These are phyloP conservation scores for Serendipita sp. DNA, from an alignment of 768 basidiomycete species.

Conservation along the genomic window DNA sequence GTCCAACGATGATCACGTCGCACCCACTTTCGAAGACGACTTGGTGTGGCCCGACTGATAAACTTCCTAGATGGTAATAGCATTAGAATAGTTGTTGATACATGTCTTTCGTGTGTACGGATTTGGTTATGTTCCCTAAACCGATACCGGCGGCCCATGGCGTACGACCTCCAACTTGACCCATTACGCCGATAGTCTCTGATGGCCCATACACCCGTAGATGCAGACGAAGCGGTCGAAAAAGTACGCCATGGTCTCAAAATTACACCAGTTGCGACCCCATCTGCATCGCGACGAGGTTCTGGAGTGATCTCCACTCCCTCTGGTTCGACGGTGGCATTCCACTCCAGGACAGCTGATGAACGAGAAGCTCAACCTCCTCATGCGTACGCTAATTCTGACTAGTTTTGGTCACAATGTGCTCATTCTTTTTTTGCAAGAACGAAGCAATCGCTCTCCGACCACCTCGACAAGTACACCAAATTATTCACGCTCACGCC, in stretches of 20 bases:
- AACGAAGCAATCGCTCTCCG: conserved; percentile 65
- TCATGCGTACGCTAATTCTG: neutral
- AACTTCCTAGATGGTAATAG: conserved; percentile 50
- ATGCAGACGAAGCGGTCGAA: neutral
- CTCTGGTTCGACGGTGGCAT: conserved; percentile 63
- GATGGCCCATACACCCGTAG: neutral
- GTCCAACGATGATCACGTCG: neutral
- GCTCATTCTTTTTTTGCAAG: neutral
- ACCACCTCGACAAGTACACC: conserved; percentile 85
- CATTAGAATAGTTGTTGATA: neutral
- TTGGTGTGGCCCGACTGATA: conserved; percentile 42
- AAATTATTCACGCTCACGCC: conserved; percentile 76
- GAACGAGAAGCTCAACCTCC: conserved; percentile 21
- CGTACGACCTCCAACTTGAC: neutral
- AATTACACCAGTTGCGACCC: neutral
- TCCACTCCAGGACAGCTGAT: conserved; percentile 79
- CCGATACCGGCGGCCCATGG: neutral
- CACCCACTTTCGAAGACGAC: too few species aligned
- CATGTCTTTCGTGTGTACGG: neutral
- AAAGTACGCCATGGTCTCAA: conserved; percentile 1
- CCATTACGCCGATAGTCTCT: neutral
- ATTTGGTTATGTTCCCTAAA: too few species aligned
- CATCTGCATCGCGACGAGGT: conserved; percentile 50
- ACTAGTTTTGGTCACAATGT: neutral
- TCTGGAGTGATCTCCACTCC: conserved; percentile 60